Evolutionary conservation across 768 basidiomycete genomes (phyloP).

Genomic region (Mrakia frigida): DNA sequence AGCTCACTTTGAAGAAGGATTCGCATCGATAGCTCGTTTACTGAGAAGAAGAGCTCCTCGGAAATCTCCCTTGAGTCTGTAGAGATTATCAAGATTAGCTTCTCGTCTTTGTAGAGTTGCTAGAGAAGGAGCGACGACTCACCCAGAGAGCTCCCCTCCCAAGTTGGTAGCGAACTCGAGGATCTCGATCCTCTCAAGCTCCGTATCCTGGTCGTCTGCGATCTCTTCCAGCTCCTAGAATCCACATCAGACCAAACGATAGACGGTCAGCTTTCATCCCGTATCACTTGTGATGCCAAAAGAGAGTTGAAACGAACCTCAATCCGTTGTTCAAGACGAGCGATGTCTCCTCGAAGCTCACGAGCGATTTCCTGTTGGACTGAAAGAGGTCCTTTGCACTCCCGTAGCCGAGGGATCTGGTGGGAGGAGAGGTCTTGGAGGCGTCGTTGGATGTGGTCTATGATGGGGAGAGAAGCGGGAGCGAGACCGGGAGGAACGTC

Average conservation of each 20-base stretch:
- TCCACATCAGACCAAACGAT: conserved; percentile 28
- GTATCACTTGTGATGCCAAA: background rate
- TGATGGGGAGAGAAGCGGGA: conserved; percentile 40
- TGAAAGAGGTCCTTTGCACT: conserved; percentile 63
- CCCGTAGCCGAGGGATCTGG: conserved; percentile 67
- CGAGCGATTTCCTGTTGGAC: conserved; percentile 67
- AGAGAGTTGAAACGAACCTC: conserved; percentile 50
- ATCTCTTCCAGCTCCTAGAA: conserved; percentile 60
- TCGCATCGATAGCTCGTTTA: conserved; percentile 63
- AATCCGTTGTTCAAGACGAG: conserved; percentile 57
- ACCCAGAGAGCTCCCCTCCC: conserved; percentile 54
- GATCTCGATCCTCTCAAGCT: conserved; percentile 52
- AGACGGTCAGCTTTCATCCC: background rate
- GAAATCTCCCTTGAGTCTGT: conserved; percentile 59
- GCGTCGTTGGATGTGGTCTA: conserved; percentile 55
- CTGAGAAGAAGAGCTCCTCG: conserved; percentile 67
- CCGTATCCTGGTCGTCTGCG: conserved; percentile 63
- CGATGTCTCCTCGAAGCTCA: conserved; percentile 72
- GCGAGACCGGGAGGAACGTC: background rate
- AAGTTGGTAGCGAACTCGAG: conserved; percentile 53
- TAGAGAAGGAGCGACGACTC: conserved; percentile 32
- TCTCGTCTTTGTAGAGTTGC: background rate
- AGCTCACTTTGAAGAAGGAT: conserved; percentile 18
- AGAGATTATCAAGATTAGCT: background rate
- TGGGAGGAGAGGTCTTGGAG: conserved; percentile 61